These are phyloP conservation scores for Macrolepiota albuminosa DNA, from an alignment of 768 basidiomycete genomes.

Conservation along the genomic window DNA sequence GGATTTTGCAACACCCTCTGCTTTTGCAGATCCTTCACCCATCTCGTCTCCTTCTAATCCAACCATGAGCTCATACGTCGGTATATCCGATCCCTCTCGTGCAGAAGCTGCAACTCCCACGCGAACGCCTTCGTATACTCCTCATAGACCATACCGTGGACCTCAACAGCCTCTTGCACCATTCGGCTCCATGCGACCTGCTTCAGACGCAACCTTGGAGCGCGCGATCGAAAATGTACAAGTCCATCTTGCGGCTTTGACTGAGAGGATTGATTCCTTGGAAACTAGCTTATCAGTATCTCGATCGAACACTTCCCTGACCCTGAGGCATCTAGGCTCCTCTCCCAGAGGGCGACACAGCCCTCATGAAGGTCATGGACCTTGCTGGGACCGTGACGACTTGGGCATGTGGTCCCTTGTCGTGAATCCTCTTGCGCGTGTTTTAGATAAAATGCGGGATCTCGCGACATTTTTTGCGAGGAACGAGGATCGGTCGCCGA, in stretches of 20 bases:
- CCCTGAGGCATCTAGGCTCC: slow-evolving; percentile 34
- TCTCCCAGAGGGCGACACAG: slow-evolving; percentile 41
- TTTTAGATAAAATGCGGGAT: slow-evolving; percentile 42
- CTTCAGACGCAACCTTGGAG: slow-evolving; percentile 57
- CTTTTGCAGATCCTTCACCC: slow-evolving; percentile 50
- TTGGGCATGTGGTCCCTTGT: slow-evolving; percentile 81
- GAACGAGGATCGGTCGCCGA: slow-evolving; percentile 59
- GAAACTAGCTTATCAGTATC: slow-evolving; percentile 41
- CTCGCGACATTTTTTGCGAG: slow-evolving; percentile 54
- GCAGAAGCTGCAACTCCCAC: slow-evolving; percentile 33
- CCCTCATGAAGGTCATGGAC: slow-evolving; percentile 30
- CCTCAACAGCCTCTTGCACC: slow-evolving; percentile 29
- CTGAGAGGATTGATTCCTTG: slow-evolving; percentile 74
- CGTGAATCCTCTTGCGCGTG: slow-evolving; percentile 56
- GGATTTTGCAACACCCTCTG: slow-evolving; percentile 66
- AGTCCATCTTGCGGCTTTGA: slow-evolving; percentile 74
- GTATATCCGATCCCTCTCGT: slow-evolving; percentile 35
- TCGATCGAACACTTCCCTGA: slow-evolving; percentile 34
- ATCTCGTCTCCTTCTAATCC: slow-evolving; percentile 36
- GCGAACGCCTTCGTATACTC: slow-evolving; percentile 24
- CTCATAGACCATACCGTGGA: slow-evolving; percentile 29
- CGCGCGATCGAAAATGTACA: slow-evolving; percentile 78
- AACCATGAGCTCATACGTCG: slow-evolving; percentile 31
- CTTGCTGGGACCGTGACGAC: slow-evolving; percentile 71
- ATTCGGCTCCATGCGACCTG: slow-evolving; percentile 36